Evolutionary conservation across 148 eudicot species (phyloP).

Genomic region (Spergularia bocconei): DNA sequence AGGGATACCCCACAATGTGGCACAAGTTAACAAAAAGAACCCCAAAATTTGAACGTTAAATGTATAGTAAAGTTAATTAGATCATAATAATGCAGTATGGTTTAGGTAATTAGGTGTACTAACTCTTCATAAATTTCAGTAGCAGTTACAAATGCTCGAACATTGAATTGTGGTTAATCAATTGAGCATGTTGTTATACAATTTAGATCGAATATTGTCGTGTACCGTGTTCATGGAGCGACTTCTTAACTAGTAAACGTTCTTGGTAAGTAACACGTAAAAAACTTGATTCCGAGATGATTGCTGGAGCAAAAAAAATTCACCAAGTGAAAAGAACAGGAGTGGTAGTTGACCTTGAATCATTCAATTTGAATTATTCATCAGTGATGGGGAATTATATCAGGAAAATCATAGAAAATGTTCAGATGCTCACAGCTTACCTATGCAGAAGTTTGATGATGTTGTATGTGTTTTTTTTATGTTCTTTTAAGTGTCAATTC

Average conservation of each 20-base stretch:
- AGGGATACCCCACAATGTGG: slow-evolving; percentile 17
- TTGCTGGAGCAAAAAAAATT: no score
- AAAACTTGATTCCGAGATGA: no score
- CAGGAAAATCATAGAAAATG: background rate
- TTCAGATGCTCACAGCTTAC: no score
- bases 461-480: no score
- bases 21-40: background rate
- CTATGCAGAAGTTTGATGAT: no score
- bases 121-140: no score
- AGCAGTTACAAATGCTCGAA: no score
- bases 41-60: background rate
- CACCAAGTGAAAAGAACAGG: background rate
- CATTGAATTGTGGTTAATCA: no score
- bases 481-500: no score
- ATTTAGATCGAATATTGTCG: no score
- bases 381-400: background rate
- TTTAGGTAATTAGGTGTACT: background rate
- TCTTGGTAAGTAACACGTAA: no score
- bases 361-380: background rate
- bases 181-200: no score
- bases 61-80: background rate
- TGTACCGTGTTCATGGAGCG: background rate
- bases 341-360: background rate
- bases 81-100: background rate
- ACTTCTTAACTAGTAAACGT: background rate